Percentiles rank a stretch among this genome's conserved stretches.
Conservation (phyloP, 768 basidiomycete genomes). For the Paxillus involutus region DNA sequence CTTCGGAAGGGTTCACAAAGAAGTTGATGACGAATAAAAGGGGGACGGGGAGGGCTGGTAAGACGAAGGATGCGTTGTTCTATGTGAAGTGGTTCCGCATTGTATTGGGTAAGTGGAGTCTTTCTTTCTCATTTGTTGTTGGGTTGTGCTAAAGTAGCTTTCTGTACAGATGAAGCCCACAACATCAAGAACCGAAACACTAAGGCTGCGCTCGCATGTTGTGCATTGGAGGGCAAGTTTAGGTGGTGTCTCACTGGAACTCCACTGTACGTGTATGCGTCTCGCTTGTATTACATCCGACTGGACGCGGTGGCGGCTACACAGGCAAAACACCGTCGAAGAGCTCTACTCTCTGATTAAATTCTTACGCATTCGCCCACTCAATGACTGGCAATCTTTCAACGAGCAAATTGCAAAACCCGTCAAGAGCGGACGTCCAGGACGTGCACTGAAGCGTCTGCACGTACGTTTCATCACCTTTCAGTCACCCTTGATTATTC, state of each 20-base stretch:
- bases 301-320: not conserved
- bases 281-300: not conserved
- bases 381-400: constrained; percentile 80
- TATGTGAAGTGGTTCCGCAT: constrained; percentile 81
- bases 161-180: constrained; percentile 81
- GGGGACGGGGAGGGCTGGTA: constrained; percentile 37
- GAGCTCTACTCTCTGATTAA: constrained; percentile 89
- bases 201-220: constrained; percentile 77
- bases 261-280: constrained; percentile 50
- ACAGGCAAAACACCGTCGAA: constrained; percentile 84
- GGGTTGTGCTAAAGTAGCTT: not conserved
- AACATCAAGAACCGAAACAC: constrained; percentile 88
- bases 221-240: constrained; percentile 71
- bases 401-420: constrained; percentile 77
- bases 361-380: constrained; percentile 81
- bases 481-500: not conserved
- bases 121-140: not conserved
- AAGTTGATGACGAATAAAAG: constrained; percentile 42
- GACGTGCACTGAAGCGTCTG: constrained; percentile 77
- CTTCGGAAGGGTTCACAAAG: constrained; percentile 41
- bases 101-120: constrained; percentile 65
- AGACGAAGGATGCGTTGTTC: constrained; percentile 67
- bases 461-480: constrained; percentile 47
- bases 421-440: constrained; percentile 64
- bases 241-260: constrained; percentile 90